These are phyloP conservation scores for Fusarium agapanthi DNA, from an alignment of 2,329 filamentous ascomycete species.

Conservation along the genomic window DNA sequence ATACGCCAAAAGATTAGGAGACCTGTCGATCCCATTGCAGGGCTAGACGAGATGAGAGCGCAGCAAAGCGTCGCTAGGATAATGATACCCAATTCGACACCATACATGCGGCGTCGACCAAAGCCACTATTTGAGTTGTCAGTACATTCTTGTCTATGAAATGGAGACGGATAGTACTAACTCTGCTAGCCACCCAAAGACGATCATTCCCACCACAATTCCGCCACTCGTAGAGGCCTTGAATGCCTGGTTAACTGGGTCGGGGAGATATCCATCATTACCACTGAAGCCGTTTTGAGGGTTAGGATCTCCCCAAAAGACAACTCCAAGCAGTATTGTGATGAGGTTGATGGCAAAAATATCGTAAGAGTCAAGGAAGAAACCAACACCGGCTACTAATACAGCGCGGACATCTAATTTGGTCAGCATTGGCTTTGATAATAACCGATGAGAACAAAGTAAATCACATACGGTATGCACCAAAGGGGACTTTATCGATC, in stretches of 20 bases:
- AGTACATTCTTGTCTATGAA: slow-evolving; percentile 7
- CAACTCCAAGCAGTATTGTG: slow-evolving; percentile 75
- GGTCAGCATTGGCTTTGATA: slow-evolving; percentile 1
- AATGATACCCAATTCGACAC: slow-evolving; percentile 77
- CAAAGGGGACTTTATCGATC: slow-evolving; percentile 81
- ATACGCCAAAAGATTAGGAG: slow-evolving; percentile 79
- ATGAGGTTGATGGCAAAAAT: slow-evolving; percentile 84
- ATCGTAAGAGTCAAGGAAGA: slow-evolving; percentile 84
- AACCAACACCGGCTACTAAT: slow-evolving; percentile 80
- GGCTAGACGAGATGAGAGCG: slow-evolving; percentile 68
- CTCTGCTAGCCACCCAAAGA: slow-evolving; percentile 82
- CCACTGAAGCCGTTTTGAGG: slow-evolving; percentile 57
- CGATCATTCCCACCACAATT: slow-evolving; percentile 79
- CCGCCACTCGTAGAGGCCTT: slow-evolving; percentile 84
- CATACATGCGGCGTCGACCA: slow-evolving; percentile 84
- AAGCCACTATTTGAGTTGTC: slow-evolving; percentile 55
- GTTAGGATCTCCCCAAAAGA: slow-evolving; percentile 70
- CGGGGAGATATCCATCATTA: slow-evolving; percentile 67
- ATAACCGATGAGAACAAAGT: not conserved
- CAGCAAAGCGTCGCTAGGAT: slow-evolving; percentile 75
- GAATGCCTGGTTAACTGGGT: slow-evolving; percentile 74
- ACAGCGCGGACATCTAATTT: slow-evolving; percentile 71
- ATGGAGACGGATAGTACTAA: slow-evolving; percentile 34
- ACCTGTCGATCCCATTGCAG: slow-evolving; percentile 66
- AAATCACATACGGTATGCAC: slow-evolving; percentile 67